Evolutionary conservation across 208 protist genomes (phyloP).

Genomic region (Leishmania tarentolae): DNA sequence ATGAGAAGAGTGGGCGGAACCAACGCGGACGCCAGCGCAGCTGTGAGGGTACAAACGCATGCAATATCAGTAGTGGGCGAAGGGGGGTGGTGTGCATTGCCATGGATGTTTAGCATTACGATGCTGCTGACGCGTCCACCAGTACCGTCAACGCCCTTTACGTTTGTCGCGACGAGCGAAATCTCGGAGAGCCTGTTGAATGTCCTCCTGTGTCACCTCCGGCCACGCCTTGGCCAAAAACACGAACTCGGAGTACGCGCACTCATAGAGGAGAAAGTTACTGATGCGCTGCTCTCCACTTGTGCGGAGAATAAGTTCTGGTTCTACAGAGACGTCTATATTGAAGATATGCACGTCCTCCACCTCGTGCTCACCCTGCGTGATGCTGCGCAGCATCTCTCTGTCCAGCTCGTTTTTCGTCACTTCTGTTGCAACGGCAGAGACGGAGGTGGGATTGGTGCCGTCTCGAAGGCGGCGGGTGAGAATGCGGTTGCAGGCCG

Average conservation of each 20-base stretch:
- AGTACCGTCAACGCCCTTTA: constrained; percentile 34
- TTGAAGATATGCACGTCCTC: constrained; percentile 55
- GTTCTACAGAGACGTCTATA: constrained; percentile 40
- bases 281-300: constrained; percentile 86
- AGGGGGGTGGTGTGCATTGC: neutral
- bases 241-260: constrained; percentile 85
- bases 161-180: constrained; percentile 55
- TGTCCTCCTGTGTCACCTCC: constrained; percentile 56
- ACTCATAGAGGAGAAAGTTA: constrained; percentile 90
- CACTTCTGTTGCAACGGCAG: constrained; percentile 19
- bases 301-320: constrained; percentile 85
- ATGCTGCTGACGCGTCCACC: neutral
- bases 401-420: constrained; percentile 53
- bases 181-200: constrained; percentile 45
- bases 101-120: neutral
- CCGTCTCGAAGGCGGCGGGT: constrained; percentile 19
- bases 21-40: neutral
- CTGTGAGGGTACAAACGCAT: neutral
- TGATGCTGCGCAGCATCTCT: constrained; percentile 87
- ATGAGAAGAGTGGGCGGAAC: neutral
- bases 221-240: constrained; percentile 85
- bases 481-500: constrained; percentile 64
- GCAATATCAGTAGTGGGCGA: neutral
- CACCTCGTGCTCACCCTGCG: constrained; percentile 62
- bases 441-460: neutral